A percentile compares a stretch with the other conserved stretches of the same genome.
phyloP scores from a whole-genome alignment of 768 basidiomycete species.

The Mycena maculata region DNA sequence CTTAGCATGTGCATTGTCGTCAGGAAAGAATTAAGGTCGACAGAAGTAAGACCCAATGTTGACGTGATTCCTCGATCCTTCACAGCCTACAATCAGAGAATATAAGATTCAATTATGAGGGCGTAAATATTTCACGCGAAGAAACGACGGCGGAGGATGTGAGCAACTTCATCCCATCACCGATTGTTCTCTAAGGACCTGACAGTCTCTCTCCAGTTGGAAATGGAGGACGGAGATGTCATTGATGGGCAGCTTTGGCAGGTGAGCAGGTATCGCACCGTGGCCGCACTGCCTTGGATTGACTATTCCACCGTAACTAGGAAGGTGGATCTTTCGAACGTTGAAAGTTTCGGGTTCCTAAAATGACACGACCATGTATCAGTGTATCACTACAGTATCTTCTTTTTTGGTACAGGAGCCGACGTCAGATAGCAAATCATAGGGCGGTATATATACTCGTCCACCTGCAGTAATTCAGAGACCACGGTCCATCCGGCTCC shows the following conservation, averaged over 20 bases:
- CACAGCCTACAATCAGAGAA: background rate
- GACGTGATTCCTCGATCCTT: background rate
- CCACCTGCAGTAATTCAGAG: no score
- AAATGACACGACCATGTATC: no score
- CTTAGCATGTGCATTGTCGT: background rate
- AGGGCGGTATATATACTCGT: no score
- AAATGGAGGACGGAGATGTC: slow-evolving; percentile 15
- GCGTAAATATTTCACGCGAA: background rate
- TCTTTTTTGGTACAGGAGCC: no score
- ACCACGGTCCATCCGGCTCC: no score
- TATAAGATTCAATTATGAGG: background rate
- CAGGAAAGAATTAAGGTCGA: slow-evolving; percentile 12
- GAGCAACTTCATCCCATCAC: background rate
- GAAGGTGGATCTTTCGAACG: no score
- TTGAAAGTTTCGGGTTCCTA: no score
- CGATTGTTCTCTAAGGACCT: background rate
- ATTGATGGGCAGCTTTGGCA: slow-evolving; percentile 13
- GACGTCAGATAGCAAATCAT: no score
- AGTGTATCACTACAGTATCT: no score
- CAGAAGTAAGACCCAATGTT: slow-evolving; percentile 1
- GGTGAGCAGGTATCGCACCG: background rate
- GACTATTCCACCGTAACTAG: no score
- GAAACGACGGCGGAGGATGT: slow-evolving; percentile 2
- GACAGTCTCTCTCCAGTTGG: slow-evolving; percentile 2
- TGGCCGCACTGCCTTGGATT: background rate